Conservation (phyloP, 139 green algal species). For the Chlorella vulgaris region DNA sequence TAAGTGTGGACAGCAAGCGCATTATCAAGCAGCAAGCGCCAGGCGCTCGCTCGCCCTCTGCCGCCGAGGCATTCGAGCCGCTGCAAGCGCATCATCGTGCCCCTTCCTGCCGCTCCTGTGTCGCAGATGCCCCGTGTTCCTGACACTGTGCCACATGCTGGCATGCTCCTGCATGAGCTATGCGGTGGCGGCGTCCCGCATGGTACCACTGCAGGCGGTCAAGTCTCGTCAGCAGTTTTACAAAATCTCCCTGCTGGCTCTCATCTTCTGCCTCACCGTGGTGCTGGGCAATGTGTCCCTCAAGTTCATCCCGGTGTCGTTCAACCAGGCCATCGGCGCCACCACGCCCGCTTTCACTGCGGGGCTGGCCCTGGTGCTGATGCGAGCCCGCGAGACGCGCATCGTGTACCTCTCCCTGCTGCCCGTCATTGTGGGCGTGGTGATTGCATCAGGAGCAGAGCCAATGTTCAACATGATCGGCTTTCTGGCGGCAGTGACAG, state of each 20-base stretch:
- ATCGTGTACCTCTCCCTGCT: constrained; percentile 86
- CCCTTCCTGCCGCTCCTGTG: not conserved
- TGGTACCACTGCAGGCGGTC: constrained; percentile 70
- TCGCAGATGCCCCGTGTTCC: constrained; percentile 77
- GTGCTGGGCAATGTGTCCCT: constrained; percentile 92
- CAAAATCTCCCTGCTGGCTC: constrained; percentile 80
- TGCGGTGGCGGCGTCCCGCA: constrained; percentile 44
- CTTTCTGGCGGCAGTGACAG: constrained; percentile 81
- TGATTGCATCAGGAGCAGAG: constrained; percentile 88
- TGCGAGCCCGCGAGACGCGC: constrained; percentile 57
- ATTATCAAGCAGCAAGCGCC: not conserved
- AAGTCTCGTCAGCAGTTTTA: constrained; percentile 69
- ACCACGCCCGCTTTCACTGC: constrained; percentile 97
- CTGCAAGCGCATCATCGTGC: too few relatives aligned
- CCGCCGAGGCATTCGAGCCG: too few relatives aligned
- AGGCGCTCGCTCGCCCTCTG: too few relatives aligned
- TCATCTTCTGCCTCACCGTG: constrained; percentile 89
- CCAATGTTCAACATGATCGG: constrained; percentile 87
- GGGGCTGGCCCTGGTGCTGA: constrained; percentile 70
- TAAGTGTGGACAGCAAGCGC: not conserved
- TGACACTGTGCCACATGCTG: constrained; percentile 95
- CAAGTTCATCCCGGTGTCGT: constrained; percentile 88
- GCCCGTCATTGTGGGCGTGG: constrained; percentile 87
- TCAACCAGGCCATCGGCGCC: constrained; percentile 94
- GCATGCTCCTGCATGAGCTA: constrained; percentile 75